phyloP scores from a whole-genome alignment of 2,329 filamentous ascomycete genomes.

The Diatrype stigma region DNA sequence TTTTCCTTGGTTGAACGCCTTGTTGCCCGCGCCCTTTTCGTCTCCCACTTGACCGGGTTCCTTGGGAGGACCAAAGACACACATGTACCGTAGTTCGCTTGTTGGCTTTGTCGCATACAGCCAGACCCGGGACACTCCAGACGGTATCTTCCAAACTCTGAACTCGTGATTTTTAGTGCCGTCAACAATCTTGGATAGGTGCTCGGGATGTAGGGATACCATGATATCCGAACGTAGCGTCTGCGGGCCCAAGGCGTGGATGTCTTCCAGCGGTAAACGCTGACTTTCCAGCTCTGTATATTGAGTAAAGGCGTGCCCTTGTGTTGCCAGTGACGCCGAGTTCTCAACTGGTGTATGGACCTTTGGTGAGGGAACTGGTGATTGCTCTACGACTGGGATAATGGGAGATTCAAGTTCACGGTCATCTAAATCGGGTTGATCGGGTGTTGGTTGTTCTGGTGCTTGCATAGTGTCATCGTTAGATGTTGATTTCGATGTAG shows the following conservation, averaged over 20 bases:
- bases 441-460: not conserved
- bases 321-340: constrained; percentile 8
- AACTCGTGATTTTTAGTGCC: constrained; percentile 53
- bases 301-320: constrained; percentile 4
- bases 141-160: constrained; percentile 51
- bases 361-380: constrained; percentile 8
- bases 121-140: constrained; percentile 57
- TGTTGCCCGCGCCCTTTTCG: constrained; percentile 44
- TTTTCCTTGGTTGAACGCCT: constrained; percentile 43
- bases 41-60: constrained; percentile 43
- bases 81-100: constrained; percentile 56
- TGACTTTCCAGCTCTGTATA: constrained; percentile 28
- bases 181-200: constrained; percentile 44
- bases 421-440: not conserved
- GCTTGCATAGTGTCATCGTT: constrained; percentile 7
- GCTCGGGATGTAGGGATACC: constrained; percentile 54
- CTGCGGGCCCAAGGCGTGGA: constrained; percentile 32
- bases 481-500: constrained; percentile 4
- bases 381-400: constrained; percentile 8
- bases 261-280: constrained; percentile 25
- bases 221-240: constrained; percentile 39
- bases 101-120: constrained; percentile 48
- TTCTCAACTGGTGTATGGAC: constrained; percentile 7
- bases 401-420: not conserved
- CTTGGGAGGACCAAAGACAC: constrained; percentile 44